phyloP scores from a whole-genome alignment of 805 yeast genomes.

The Barnettozyma sp. region DNA sequence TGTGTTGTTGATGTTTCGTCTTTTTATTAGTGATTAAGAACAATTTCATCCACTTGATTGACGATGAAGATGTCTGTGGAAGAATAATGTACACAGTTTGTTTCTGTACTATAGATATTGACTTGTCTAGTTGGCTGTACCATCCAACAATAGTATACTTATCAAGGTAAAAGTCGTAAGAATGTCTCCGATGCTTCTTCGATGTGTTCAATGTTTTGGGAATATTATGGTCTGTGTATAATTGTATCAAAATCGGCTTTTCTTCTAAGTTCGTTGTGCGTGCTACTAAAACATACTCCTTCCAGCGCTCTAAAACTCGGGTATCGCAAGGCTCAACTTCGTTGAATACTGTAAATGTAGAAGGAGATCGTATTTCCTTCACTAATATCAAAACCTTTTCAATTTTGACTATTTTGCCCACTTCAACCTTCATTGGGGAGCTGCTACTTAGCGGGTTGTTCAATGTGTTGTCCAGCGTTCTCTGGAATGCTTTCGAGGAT shows the following conservation, averaged over 20 bases:
- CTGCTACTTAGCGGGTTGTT: too few species aligned
- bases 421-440: conserved; percentile 30
- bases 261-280: conserved; percentile 48
- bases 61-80: conserved; percentile 43
- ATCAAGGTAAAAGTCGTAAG: conserved; percentile 28
- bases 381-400: conserved; percentile 67
- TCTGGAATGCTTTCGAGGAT: conserved; percentile 12
- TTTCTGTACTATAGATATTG: conserved; percentile 44
- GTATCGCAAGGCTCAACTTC: conserved; percentile 49
- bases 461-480: conserved; percentile 12
- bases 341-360: conserved; percentile 29
- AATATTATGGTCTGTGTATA: conserved; percentile 43
- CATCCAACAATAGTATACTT: conserved; percentile 37
- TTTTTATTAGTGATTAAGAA: conserved; percentile 41
- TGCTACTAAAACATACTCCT: conserved; percentile 68
- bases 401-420: conserved; percentile 58
- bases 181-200: conserved; percentile 15
- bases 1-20: conserved; percentile 33
- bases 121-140: conserved; percentile 64
- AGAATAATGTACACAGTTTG: conserved; percentile 45
- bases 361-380: conserved; percentile 30
- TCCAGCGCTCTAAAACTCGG: conserved; percentile 65
- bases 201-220: conserved; percentile 13
- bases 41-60: conserved; percentile 60
- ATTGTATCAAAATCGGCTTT: conserved; percentile 55